Percentiles rank a stretch among this genome's conserved stretches.
Evolutionary conservation across 306 rosid species (phyloP).

Genomic region (peach (Prunus persica)): DNA sequence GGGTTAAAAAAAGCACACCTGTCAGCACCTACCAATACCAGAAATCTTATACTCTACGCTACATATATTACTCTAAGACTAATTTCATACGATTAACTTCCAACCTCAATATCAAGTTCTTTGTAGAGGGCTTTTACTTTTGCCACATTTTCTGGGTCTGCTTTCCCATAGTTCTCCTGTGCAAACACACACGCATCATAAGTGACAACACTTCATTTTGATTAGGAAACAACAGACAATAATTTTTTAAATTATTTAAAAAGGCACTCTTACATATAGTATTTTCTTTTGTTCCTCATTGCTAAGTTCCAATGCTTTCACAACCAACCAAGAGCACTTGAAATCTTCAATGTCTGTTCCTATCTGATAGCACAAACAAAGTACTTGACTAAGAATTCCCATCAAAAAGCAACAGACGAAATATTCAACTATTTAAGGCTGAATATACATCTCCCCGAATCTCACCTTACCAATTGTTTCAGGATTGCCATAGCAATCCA

Average conservation of each 20-base stretch:
- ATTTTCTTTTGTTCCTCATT: conserved; percentile 70
- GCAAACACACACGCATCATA: conserved; percentile 3
- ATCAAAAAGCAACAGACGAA: neutral
- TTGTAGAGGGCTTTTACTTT: conserved; percentile 71
- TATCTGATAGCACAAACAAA: conserved; percentile 49
- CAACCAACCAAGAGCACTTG: conserved; percentile 92
- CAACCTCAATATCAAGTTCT: conserved; percentile 66
- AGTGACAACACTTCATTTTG: neutral
- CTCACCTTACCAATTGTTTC: conserved; percentile 77
- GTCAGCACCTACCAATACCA: neutral
- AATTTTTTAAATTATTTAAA: neutral
- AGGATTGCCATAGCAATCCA: conserved; percentile 86
- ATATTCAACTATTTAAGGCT: neutral
- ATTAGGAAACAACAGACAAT: neutral
- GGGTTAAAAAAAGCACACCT: neutral
- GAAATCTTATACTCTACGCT: neutral
- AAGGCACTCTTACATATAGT: conserved; percentile 44
- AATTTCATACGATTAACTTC: conserved; percentile 1
- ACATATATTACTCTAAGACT: neutral
- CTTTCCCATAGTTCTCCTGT: conserved; percentile 83
- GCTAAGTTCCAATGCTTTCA: conserved; percentile 79
- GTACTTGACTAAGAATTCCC: conserved; percentile 15
- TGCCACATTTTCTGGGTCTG: conserved; percentile 59
- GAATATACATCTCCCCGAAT: neutral
- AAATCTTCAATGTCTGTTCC: conserved; percentile 96